These are phyloP conservation scores for Trypanosoma melophagium DNA, from an alignment of 208 protist genomes.

Conservation along the genomic window DNA sequence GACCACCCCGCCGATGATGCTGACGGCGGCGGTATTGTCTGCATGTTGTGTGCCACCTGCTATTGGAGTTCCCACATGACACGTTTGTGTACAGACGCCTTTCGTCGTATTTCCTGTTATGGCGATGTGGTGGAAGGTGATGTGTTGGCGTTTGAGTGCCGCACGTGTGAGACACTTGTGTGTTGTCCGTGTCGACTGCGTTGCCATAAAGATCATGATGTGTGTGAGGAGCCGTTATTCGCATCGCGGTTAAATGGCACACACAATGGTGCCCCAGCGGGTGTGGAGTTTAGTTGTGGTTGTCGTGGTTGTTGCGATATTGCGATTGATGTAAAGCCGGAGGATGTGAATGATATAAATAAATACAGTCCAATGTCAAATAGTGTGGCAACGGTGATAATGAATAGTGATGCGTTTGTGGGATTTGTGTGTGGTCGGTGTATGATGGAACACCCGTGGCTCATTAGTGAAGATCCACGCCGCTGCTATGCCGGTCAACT, in stretches of 20 bases:
- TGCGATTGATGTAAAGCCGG: constrained; percentile 41
- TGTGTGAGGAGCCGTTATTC: constrained; percentile 33
- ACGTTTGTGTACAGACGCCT: constrained; percentile 45
- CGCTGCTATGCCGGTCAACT: constrained; percentile 66
- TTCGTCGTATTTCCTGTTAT: constrained; percentile 74
- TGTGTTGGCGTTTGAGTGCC: constrained; percentile 65
- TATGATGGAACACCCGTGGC: constrained; percentile 84
- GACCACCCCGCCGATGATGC: constrained; percentile 56
- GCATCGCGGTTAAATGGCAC: constrained; percentile 46
- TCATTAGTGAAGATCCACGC: constrained; percentile 49
- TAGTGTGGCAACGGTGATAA: constrained; percentile 46
- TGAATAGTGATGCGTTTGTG: constrained; percentile 82
- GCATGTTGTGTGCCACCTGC: constrained; percentile 76
- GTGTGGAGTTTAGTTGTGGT: constrained; percentile 71
- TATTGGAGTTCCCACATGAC: constrained; percentile 83
- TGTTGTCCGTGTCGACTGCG: constrained; percentile 78
- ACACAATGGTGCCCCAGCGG: constrained; percentile 42
- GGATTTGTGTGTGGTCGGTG: constrained; percentile 76
- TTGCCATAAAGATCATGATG: constrained; percentile 79
- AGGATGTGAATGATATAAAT: constrained; percentile 40
- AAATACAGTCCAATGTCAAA: constrained; percentile 41
- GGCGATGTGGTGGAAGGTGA: constrained; percentile 73
- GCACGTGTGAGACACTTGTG: constrained; percentile 68
- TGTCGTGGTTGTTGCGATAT: constrained; percentile 70
- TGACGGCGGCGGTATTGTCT: constrained; percentile 64